Conservation (phyloP, 1,284 basidiomycete species). For the Cutaneotrichosporon sp. region DNA sequence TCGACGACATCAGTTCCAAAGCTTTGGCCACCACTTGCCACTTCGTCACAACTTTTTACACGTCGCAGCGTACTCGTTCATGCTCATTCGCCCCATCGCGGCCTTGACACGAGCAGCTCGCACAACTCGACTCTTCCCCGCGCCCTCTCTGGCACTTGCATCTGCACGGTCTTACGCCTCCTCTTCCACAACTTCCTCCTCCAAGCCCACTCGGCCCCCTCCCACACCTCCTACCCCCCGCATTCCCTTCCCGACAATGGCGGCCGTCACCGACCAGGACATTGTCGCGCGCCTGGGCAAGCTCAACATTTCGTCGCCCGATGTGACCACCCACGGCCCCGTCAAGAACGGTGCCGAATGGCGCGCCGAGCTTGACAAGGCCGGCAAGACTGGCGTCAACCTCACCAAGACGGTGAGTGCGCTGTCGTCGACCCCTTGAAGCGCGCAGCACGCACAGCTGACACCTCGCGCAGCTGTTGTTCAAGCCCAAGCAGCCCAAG, state of each 20-base stretch:
- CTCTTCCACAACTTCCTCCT: slow-evolving; percentile 2
- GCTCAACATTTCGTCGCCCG: slow-evolving; percentile 38
- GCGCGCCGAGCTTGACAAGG: slow-evolving; percentile 42
- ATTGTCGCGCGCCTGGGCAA: slow-evolving; percentile 45
- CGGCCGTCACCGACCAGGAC: slow-evolving; percentile 70
- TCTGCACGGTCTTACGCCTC: background rate
- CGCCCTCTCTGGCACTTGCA: background rate
- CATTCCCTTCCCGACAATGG: slow-evolving; percentile 51
- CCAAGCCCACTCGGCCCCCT: too few species aligned
- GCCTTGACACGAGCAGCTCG: slow-evolving; percentile 16
- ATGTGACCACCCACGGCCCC: slow-evolving; percentile 39
- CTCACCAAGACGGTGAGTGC: slow-evolving; percentile 45
- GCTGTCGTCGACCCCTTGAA: background rate
- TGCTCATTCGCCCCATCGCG: slow-evolving; percentile 19
- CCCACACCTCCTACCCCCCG: too few species aligned
- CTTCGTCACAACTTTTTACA: background rate
- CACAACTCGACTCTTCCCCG: background rate
- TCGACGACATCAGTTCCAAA: too few species aligned
- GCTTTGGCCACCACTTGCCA: background rate
- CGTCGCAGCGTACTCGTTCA: slow-evolving; percentile 3
- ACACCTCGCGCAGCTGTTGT: slow-evolving; percentile 40
- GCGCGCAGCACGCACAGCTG: too few species aligned
- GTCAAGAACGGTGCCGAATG: slow-evolving; percentile 43
- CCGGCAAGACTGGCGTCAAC: slow-evolving; percentile 26
- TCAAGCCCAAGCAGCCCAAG: slow-evolving; percentile 66